Evolutionary conservation across 805 yeast species (phyloP).

Genomic region (Starmerella gropengiesseri): DNA sequence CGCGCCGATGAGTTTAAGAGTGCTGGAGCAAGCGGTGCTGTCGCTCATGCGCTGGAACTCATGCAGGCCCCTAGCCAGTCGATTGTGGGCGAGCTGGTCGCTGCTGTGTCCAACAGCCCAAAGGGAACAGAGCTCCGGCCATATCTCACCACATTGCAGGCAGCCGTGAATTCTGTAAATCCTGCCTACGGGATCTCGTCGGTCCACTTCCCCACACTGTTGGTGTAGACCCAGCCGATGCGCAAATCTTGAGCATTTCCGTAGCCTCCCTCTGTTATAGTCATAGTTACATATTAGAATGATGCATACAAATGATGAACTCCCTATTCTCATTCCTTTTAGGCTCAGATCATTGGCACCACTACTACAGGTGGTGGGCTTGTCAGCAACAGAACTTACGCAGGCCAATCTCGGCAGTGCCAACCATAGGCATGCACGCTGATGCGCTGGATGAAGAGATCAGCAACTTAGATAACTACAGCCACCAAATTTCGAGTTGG

Average conservation of each 20-base stretch:
- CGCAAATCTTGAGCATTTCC: too few species aligned
- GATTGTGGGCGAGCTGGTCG: slow-evolving; percentile 2
- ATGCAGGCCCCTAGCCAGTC: slow-evolving; percentile 2
- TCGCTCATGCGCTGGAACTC: neutral
- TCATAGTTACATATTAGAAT: too few species aligned
- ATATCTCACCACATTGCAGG: neutral
- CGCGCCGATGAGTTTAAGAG: neutral
- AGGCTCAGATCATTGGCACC: too few species aligned
- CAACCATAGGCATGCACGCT: slow-evolving; percentile 6
- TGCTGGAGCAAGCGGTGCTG: neutral
- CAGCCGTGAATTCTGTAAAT: slow-evolving; percentile 2
- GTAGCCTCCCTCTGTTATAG: too few species aligned
- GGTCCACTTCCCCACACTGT: slow-evolving; percentile 4
- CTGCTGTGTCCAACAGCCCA: neutral
- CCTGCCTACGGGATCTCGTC: slow-evolving; percentile 5
- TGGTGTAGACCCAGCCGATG: too few species aligned
- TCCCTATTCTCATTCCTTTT: too few species aligned
- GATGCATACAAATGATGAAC: too few species aligned
- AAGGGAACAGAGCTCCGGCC: neutral
- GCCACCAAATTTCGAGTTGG: slow-evolving; percentile 4
- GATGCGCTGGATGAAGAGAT: slow-evolving; percentile 17
- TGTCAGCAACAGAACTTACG: neutral
- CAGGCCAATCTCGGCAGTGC: neutral
- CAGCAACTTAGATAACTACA: slow-evolving; percentile 7
- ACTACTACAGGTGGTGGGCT: neutral